A percentile compares a stretch with the other conserved stretches of the same genome.
These are phyloP conservation scores for Fusarium xyrophilum DNA, from an alignment of 2,329 filamentous ascomycete species.

Conservation along the genomic window DNA sequence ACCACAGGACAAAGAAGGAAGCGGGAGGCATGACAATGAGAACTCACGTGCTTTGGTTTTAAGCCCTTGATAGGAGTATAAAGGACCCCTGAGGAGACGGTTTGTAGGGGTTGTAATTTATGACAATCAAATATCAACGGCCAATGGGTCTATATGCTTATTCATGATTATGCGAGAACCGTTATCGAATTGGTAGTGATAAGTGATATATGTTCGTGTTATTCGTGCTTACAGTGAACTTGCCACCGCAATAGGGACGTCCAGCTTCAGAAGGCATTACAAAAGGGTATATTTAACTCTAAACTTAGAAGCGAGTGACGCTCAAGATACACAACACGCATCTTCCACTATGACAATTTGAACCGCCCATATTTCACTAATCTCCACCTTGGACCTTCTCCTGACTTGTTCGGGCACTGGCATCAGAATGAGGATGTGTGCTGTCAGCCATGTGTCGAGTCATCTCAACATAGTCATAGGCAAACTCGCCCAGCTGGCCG, in stretches of 20 bases:
- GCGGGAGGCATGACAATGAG: conserved; percentile 24
- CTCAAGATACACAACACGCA: neutral
- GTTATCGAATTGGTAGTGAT: neutral
- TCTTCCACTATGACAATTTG: neutral
- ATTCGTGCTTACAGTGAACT: neutral
- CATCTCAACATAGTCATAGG: conserved; percentile 82
- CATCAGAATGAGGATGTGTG: conserved; percentile 32
- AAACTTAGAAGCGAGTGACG: neutral
- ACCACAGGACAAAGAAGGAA: conserved; percentile 30
- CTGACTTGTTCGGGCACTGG: conserved; percentile 38
- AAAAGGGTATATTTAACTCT: conserved; percentile 13
- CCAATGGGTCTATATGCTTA: neutral
- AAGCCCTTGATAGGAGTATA: conserved; percentile 21
- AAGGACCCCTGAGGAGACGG: neutral
- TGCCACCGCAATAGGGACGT: neutral
- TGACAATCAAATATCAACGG: neutral
- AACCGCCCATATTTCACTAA: neutral
- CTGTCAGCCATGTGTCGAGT: conserved; percentile 65
- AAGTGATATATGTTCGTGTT: neutral
- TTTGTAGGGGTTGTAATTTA: conserved; percentile 14
- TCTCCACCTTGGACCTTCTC: conserved; percentile 40
- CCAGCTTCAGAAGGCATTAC: neutral
- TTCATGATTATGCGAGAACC: neutral
- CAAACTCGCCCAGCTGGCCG: conserved; percentile 80
- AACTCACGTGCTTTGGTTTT: conserved; percentile 29